Evolutionary conservation across 163 green algal genomes (phyloP).

Genomic region (Chlamydomonas reinhardtii): DNA sequence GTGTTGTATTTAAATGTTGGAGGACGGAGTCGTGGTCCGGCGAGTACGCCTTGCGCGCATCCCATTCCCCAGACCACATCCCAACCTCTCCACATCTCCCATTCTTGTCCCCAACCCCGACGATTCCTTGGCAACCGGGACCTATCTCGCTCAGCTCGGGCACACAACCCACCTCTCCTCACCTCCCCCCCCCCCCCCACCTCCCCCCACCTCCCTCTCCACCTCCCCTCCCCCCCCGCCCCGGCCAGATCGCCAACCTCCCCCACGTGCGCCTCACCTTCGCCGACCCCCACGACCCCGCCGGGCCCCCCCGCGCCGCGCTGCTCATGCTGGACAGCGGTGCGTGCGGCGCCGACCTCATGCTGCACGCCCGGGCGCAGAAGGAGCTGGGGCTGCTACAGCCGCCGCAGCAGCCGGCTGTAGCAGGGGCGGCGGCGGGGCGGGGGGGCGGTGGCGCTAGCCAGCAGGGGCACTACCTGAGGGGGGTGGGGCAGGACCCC

Average conservation of each 20-base stretch:
- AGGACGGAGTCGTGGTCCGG: too few relatives aligned
- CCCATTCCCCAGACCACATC: too few relatives aligned
- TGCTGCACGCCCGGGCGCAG: constrained; percentile 78
- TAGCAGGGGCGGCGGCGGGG: neutral
- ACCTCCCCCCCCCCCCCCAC: neutral
- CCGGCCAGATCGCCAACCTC: constrained; percentile 80
- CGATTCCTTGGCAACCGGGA: too few relatives aligned
- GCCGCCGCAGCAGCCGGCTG: neutral
- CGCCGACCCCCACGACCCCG: constrained; percentile 14
- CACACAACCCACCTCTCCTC: neutral
- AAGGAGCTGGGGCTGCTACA: constrained; percentile 62
- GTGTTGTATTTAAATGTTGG: too few relatives aligned
- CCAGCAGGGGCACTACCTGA: constrained; percentile 23
- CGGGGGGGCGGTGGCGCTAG: neutral
- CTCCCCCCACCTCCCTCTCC: neutral
- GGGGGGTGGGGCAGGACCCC: constrained; percentile 18
- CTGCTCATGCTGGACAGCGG: constrained; percentile 88
- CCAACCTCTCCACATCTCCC: neutral
- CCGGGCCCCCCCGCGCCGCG: neutral
- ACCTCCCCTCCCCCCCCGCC: too few relatives aligned
- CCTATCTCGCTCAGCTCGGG: too few relatives aligned
- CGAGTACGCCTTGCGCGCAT: too few relatives aligned
- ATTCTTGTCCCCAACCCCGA: neutral
- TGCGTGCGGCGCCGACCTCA: constrained; percentile 79
- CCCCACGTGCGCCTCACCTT: constrained; percentile 75